These are phyloP conservation scores for Passalora sequoiae DNA, from an alignment of 2,329 filamentous ascomycete species.

Conservation along the genomic window DNA sequence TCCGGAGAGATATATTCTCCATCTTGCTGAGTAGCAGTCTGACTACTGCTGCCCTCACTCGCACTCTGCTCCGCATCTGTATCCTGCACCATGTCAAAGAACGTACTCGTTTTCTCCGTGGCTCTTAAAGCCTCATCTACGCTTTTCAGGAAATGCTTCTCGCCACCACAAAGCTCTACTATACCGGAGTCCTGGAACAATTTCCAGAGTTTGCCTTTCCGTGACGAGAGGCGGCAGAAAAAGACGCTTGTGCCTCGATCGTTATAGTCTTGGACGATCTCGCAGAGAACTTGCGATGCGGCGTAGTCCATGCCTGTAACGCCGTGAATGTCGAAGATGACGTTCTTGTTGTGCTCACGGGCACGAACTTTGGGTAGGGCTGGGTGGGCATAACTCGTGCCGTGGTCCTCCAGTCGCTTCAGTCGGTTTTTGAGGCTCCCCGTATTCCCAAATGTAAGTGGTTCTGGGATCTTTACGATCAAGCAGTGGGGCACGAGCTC, in stretches of 20 bases:
- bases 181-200: conserved; percentile 78
- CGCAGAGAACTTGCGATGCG: conserved; percentile 81
- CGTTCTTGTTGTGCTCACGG: conserved; percentile 78
- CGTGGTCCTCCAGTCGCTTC: conserved; percentile 79
- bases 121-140: conserved; percentile 79
- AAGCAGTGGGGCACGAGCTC: conserved; percentile 89
- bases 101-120: conserved; percentile 59
- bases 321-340: conserved; percentile 98
- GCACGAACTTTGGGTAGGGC: conserved; percentile 73
- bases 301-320: conserved; percentile 92
- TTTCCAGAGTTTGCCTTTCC: conserved; percentile 57
- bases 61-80: not conserved
- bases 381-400: conserved; percentile 78
- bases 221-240: conserved; percentile 57
- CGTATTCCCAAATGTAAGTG: conserved; percentile 93
- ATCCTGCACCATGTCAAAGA: conserved; percentile 5
- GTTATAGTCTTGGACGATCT: conserved; percentile 81
- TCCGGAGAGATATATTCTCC: not conserved
- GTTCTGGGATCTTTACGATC: conserved; percentile 96
- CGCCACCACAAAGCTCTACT: conserved; percentile 73
- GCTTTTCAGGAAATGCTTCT: conserved; percentile 70
- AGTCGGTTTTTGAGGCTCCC: conserved; percentile 79
- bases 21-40: not conserved
- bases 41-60: not conserved
- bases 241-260: conserved; percentile 71